These are phyloP conservation scores for Coelastrella sp. DNA, from an alignment of 139 green algal species.

Conservation along the genomic window DNA sequence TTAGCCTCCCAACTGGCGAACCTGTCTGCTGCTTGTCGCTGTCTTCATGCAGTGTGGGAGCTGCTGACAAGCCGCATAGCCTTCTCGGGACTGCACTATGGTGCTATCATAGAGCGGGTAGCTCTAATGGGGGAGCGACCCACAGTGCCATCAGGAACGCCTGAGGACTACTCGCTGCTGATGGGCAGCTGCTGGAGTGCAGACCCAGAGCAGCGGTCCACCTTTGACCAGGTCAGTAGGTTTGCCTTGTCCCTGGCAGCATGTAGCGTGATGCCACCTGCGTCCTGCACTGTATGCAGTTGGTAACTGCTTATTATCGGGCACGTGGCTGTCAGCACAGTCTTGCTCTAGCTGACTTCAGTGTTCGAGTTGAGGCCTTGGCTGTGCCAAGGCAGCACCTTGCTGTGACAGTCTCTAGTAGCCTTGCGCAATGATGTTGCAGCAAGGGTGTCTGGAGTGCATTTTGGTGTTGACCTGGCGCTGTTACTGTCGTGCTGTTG, in stretches of 20 bases:
- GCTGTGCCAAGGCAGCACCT: background rate
- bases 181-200: slow-evolving; percentile 29
- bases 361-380: background rate
- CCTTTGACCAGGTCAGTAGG: slow-evolving; percentile 10
- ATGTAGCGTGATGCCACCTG: background rate
- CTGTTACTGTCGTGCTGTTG: background rate
- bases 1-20: background rate
- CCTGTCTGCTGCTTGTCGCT: background rate
- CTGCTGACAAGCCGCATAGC: slow-evolving; percentile 45
- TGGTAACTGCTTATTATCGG: background rate
- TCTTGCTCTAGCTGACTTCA: background rate
- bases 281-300: background rate
- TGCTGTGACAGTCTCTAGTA: background rate
- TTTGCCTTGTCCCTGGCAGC: background rate
- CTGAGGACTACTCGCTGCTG: slow-evolving; percentile 13
- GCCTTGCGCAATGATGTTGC: background rate
- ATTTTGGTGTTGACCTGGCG: too few species aligned
- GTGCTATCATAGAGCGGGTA: slow-evolving; percentile 29
- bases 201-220: background rate
- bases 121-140: slow-evolving; percentile 6
- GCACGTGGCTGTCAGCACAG: background rate
- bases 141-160: background rate
- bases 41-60: slow-evolving; percentile 54
- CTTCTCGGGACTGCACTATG: slow-evolving; percentile 36
- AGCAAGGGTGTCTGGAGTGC: background rate